phyloP scores from a whole-genome alignment of 768 basidiomycete species.

The Kwoniella heveanensis region DNA sequence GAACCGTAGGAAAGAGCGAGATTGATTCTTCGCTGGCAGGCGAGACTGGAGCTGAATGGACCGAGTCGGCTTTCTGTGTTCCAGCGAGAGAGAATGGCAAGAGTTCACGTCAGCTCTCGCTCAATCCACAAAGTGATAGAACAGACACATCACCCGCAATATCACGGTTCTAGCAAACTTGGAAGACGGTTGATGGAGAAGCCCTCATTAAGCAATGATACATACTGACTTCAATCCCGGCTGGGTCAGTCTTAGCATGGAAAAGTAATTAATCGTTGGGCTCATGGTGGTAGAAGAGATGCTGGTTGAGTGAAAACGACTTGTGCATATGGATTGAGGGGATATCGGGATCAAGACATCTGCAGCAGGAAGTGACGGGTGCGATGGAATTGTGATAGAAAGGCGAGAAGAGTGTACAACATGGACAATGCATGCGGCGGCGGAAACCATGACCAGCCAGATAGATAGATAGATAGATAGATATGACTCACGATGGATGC shows the following conservation, averaged over 20 bases:
- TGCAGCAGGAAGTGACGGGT: too few relatives aligned
- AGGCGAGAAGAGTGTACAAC: background rate
- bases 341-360: background rate
- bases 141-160: background rate
- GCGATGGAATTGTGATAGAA: too few relatives aligned
- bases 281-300: background rate
- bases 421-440: background rate
- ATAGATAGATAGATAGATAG: background rate
- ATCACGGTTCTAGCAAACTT: too few relatives aligned
- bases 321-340: conserved; percentile 1
- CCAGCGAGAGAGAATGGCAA: background rate
- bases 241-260: conserved; percentile 54
- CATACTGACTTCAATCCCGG: conserved; percentile 47
- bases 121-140: conserved; percentile 17
- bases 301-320: background rate
- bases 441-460: background rate
- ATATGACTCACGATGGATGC: background rate
- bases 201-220: conserved; percentile 29
- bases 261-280: conserved; percentile 51
- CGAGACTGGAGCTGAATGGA: conserved; percentile 1
- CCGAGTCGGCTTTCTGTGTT: conserved; percentile 4
- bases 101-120: conserved; percentile 30
- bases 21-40: conserved; percentile 5
- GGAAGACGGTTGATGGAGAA: too few relatives aligned
- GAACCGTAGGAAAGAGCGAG: conserved; percentile 8